Evolutionary conservation across 352 stramenopile genomes (phyloP).

Genomic region (Phytophthora podocarpi): DNA sequence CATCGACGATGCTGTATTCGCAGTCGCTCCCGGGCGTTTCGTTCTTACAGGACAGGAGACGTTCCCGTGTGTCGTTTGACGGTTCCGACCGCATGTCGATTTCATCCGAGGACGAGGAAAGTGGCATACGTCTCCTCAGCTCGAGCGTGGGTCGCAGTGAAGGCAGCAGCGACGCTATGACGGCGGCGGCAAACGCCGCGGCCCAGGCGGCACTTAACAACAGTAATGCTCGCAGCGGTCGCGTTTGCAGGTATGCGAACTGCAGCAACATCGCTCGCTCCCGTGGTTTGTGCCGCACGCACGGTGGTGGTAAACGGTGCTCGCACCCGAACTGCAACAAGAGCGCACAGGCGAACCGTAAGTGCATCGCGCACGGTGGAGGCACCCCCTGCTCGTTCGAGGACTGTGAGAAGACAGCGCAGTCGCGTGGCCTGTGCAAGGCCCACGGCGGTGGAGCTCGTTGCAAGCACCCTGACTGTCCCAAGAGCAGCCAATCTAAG

Average conservation of each 20-base stretch:
- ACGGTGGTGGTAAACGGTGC: slow-evolving; percentile 81
- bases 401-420: slow-evolving; percentile 87
- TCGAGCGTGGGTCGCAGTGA: slow-evolving; percentile 65
- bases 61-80: slow-evolving; percentile 70
- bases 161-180: slow-evolving; percentile 43
- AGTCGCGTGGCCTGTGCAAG: slow-evolving; percentile 86
- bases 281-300: slow-evolving; percentile 72
- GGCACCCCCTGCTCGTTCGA: slow-evolving; percentile 86
- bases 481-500: slow-evolving; percentile 87
- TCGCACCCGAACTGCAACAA: slow-evolving; percentile 88
- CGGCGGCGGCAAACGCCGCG: slow-evolving; percentile 25
- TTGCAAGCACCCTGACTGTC: slow-evolving; percentile 86
- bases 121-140: slow-evolving; percentile 70
- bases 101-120: slow-evolving; percentile 77
- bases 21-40: slow-evolving; percentile 71
- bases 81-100: slow-evolving; percentile 61
- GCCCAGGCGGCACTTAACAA: slow-evolving; percentile 32
- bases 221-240: slow-evolving; percentile 51
- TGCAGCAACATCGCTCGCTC: slow-evolving; percentile 89
- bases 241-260: slow-evolving; percentile 80
- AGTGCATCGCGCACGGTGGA: slow-evolving; percentile 87
- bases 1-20: slow-evolving; percentile 54
- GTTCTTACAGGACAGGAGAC: slow-evolving; percentile 62
- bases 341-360: slow-evolving; percentile 87
- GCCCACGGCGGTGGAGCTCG: slow-evolving; percentile 81